Base-by-base conservation (phyloP, 2,329 filamentous ascomycete genomes). In the Fusarium sp. region DNA sequence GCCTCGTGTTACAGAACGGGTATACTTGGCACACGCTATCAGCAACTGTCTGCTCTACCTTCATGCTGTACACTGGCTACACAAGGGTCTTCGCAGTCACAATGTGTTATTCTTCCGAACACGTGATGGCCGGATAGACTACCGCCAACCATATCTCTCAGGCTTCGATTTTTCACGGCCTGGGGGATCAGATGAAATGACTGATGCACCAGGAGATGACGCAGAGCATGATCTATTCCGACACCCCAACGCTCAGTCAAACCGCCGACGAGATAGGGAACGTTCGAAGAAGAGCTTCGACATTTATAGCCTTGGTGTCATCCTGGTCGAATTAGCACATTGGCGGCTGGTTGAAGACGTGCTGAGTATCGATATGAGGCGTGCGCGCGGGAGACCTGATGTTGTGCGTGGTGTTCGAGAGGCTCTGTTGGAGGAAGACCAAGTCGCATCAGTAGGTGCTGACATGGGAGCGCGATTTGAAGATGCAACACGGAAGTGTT, bases 141-240 rank as follows among this genome's bases (percentile, higher is more conserved):
- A 82, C 61, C 69, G 73, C 15, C 77, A 80, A 37, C 86, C 86
- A 1, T 84, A 82, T 66, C 79, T 89, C 42, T 86, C 84, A 2
- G 87, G 87, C 38, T 89, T 89, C 77, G 87, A 89, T 67, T 88
- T 86, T 72, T 84, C 85, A 4, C 83, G 87, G 6, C 87, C 86
- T 3, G 86, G 84, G 5, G 80, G 80, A 6, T 81, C 81, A 11
- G 84, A 86, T 54, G 86, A 88, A 67, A 80, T 85, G 79, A 87
- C 86, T 1, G 85, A 88, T 46, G 82, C 83, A 4, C 84, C 84
- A 0, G 80, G 82, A 12, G 82, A 84, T 60, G 82, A 86, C 19
- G 80, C 80, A 2, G 80, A 82, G 37, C 80, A 84, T 57, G 85
- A 88, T 59, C 73, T 88, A 10, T 89, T 88, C 74, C 82, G 86